Percentiles rank a stretch among this genome's conserved stretches.
These are phyloP conservation scores for Cryptococcus sp. DNA, from an alignment of 1,284 basidiomycete species.

Conservation along the genomic window DNA sequence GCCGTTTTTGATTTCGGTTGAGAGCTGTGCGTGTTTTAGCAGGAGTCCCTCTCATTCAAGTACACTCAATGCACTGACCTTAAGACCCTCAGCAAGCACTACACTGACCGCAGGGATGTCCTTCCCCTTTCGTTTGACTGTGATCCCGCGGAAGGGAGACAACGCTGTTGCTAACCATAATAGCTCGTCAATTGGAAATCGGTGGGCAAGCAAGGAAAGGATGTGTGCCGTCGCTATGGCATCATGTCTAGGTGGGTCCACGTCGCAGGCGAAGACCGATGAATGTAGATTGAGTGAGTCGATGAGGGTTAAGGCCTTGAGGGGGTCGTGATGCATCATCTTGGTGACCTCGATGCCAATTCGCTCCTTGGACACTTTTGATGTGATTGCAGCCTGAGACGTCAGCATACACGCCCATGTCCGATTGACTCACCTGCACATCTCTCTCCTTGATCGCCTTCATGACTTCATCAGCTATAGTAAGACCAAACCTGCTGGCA, in stretches of 20 bases:
- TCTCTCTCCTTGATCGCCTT: slow-evolving; percentile 65
- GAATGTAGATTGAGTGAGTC: slow-evolving; percentile 67
- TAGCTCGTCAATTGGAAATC: slow-evolving; percentile 55
- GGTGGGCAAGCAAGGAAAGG: slow-evolving; percentile 58
- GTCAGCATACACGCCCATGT: not conserved
- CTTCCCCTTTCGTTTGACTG: slow-evolving; percentile 68
- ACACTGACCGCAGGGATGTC: slow-evolving; percentile 62
- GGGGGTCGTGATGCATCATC: slow-evolving; percentile 79
- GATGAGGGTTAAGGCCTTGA: slow-evolving; percentile 72
- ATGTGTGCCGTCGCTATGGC: slow-evolving; percentile 65
- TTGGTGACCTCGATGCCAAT: slow-evolving; percentile 86
- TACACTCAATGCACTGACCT: slow-evolving; percentile 50
- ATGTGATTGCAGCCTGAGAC: slow-evolving; percentile 65
- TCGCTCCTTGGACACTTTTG: slow-evolving; percentile 85
- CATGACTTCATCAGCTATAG: slow-evolving; percentile 70
- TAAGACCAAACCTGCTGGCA: slow-evolving; percentile 83
- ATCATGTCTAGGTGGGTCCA: slow-evolving; percentile 52
- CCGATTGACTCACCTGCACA: slow-evolving; percentile 63
- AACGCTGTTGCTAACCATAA: slow-evolving; percentile 73
- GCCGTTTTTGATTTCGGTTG: slow-evolving; percentile 74
- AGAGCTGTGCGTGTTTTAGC: slow-evolving; percentile 56
- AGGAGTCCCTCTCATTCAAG: not conserved
- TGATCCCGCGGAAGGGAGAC: slow-evolving; percentile 64
- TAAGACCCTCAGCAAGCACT: slow-evolving; percentile 78
- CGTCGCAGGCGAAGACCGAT: slow-evolving; percentile 67